These are phyloP conservation scores for Cudoniella acicularis DNA, from an alignment of 495 filamentous ascomycete species.

Conservation along the genomic window DNA sequence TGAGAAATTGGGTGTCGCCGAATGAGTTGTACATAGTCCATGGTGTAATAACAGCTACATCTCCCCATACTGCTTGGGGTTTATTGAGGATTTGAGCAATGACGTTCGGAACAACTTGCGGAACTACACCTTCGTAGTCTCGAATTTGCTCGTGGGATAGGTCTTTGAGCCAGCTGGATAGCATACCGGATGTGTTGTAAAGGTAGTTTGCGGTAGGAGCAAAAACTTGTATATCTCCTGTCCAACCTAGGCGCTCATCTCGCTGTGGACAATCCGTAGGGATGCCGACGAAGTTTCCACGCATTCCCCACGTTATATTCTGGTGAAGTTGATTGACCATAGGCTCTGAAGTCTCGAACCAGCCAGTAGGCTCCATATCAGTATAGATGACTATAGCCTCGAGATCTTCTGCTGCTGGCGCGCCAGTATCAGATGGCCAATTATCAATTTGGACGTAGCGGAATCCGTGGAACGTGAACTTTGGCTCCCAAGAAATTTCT, in stretches of 20 bases:
- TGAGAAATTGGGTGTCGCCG: conserved; percentile 39
- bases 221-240: conserved; percentile 50
- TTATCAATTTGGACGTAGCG: conserved; percentile 47
- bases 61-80: conserved; percentile 45
- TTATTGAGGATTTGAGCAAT: conserved; percentile 8
- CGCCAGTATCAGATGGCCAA: conserved; percentile 34
- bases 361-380: conserved; percentile 45
- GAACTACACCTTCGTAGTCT: conserved; percentile 11
- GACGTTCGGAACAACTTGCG: conserved; percentile 14
- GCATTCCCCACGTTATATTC: conserved; percentile 51
- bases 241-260: conserved; percentile 56
- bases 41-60: conserved; percentile 40
- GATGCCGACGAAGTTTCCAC: conserved; percentile 49
- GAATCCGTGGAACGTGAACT: conserved; percentile 55
- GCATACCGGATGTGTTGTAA: conserved; percentile 47
- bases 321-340: conserved; percentile 46
- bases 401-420: conserved; percentile 27
- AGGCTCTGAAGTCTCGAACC: conserved; percentile 42
- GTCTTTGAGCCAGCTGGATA: conserved; percentile 38
- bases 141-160: conserved; percentile 29
- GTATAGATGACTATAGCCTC: conserved; percentile 45
- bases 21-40: conserved; percentile 40
- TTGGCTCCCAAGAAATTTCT: conserved; percentile 35
- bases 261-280: conserved; percentile 55
- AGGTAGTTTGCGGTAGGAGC: conserved; percentile 44